Base-by-base conservation (phyloP, 2,329 filamentous ascomycete species). In the Ascochyta fabae region DNA sequence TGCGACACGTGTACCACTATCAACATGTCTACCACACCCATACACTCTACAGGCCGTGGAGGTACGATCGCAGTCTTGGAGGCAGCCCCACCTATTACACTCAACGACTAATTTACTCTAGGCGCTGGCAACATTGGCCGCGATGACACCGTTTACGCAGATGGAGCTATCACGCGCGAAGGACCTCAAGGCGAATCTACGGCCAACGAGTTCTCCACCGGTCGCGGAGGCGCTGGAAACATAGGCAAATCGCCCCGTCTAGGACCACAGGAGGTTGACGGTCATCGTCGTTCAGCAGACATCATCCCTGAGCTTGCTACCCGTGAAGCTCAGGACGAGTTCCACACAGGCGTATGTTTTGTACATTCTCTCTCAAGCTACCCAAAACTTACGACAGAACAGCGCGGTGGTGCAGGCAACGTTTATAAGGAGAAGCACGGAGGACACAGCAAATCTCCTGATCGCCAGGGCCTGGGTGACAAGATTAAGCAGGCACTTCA, bases 71-170 rank as follows among this genome's bases (percentile, higher is more conserved):
- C 23, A 46, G 22, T 12, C 24, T 6, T 5, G 15, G 19, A 23
- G n/a, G 16, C 13, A 33, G 16, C 24, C 23, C 35, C 29, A 15
- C 34, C 4, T 36, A 33, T 23, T 19, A 6, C 26, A 31, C 10
- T 47, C 31, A 45, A 58, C 64, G 45, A 68, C 43, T 44, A 36
- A 53, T 24, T 6, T 33, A 24, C 19, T 44, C 31, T 57, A 86
- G 84, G 84, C 61, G 80, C 83, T 58, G 84, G 83, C 59, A 86
- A 86, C 70, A 86, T 86, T 58, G 80, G 81, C 53, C 76, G 75
- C 31, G 84, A 86, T 65, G 46, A 68, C 27, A 79, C 75, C 26
- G 66, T 77, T 75, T 81, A 81, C 67, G 72, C 73, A 41, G 79
- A 80, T 59, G 79, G 74, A 56, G 73, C 70, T 61, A 80, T 81